phyloP scores from a whole-genome alignment of 2,329 filamentous ascomycete genomes.

The Botrytis cinerea region DNA sequence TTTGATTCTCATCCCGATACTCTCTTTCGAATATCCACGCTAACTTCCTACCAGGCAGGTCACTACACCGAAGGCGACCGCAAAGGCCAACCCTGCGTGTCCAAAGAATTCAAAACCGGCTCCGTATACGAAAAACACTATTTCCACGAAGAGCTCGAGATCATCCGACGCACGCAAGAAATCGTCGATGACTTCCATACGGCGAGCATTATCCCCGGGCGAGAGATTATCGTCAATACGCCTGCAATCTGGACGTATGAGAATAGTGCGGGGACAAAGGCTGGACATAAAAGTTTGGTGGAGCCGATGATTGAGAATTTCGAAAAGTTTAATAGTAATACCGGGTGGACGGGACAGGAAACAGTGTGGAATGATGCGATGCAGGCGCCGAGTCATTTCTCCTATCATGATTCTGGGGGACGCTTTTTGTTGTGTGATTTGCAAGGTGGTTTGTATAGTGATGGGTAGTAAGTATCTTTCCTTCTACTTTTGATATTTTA shows the following conservation, averaged over 20 bases:
- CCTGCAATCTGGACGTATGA: constrained; percentile 14
- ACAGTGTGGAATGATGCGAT: constrained; percentile 18
- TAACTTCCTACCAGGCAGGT: not conserved
- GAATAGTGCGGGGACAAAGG: not conserved
- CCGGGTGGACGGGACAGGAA: not conserved
- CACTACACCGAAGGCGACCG: constrained; percentile 12
- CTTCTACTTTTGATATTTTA: not conserved
- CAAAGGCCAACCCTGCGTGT: constrained; percentile 6
- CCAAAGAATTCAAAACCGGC: constrained; percentile 24
- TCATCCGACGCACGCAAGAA: not conserved
- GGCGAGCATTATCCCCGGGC: not conserved
- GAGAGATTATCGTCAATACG: constrained; percentile 12
- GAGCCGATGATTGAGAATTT: constrained; percentile 27
- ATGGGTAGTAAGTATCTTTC: constrained; percentile 19
- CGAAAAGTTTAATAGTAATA: constrained; percentile 26
- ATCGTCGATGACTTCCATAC: constrained; percentile 21
- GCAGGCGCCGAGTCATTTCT: constrained; percentile 26
- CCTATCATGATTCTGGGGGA: constrained; percentile 17
- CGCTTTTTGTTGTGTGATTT: constrained; percentile 24
- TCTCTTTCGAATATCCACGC: not conserved
- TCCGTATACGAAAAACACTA: constrained; percentile 18
- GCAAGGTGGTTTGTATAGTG: constrained; percentile 21
- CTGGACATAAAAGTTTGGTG: not conserved
- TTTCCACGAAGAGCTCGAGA: constrained; percentile 18
- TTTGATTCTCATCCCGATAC: not conserved